A percentile compares a stretch with the other conserved stretches of the same genome.
Evolutionary conservation across 2,329 filamentous ascomycete species (phyloP).

Genomic region (Aspergillus fijiensis): DNA sequence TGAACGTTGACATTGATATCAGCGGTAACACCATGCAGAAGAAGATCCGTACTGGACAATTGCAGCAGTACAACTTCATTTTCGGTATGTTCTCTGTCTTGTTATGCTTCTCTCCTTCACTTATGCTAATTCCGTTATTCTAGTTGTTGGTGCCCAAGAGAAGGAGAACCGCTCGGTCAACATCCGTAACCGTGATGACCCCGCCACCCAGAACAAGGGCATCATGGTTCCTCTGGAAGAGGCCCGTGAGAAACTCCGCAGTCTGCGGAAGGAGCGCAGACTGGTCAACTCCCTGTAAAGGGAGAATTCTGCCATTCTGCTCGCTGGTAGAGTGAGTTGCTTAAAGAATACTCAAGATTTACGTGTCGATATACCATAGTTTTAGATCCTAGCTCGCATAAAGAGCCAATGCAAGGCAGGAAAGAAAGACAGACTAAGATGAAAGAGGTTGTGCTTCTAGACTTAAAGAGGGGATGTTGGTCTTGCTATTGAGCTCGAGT

Average conservation of each 20-base stretch:
- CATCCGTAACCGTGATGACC: constrained; percentile 64
- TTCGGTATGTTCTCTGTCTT: constrained; percentile 40
- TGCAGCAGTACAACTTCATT: constrained; percentile 53
- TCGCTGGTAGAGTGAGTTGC: background rate
- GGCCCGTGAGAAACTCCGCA: constrained; percentile 54
- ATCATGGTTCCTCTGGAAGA: constrained; percentile 61
- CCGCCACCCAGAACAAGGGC: constrained; percentile 61
- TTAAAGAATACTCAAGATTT: background rate
- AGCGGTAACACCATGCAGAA: constrained; percentile 53
- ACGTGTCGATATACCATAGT: constrained; percentile 7
- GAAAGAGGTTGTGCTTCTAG: background rate
- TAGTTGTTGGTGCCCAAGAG: constrained; percentile 64
- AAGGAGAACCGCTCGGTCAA: constrained; percentile 60
- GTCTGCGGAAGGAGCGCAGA: constrained; percentile 47
- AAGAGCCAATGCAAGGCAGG: background rate
- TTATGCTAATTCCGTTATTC: constrained; percentile 15
- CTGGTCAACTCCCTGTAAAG: constrained; percentile 43
- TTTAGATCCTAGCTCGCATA: background rate
- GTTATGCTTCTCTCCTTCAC: background rate
- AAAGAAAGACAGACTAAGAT: background rate
- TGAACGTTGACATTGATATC: constrained; percentile 51
- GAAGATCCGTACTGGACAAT: constrained; percentile 52
- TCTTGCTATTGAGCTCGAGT: background rate
- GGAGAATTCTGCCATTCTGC: background rate
- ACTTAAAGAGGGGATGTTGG: constrained; percentile 1